Evolutionary conservation across 495 filamentous ascomycete species (phyloP), one percentile per base, ranked within the genome.

Genomic region (Neurospora sp.): DNA sequence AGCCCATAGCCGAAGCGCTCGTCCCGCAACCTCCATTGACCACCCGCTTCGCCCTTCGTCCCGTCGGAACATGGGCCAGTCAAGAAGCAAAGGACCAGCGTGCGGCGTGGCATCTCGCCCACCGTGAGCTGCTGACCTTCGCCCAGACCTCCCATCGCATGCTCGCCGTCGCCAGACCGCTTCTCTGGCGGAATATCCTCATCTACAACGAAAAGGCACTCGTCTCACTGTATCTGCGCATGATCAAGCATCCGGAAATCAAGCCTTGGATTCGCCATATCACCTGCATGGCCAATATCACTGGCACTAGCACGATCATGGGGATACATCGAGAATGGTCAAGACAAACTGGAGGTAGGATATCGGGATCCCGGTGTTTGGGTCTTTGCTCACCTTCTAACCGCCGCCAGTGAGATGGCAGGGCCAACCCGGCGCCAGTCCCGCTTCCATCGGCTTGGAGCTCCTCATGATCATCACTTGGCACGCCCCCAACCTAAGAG

Each of bases 141-240:
- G 78, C 77, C 70, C 75, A 74, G 74, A 79, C 78, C 7, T 81
- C 78, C 16, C 76, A 70, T 39, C 77, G 77, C 72, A 77, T 81
- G 77, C 75, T 76, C 37, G 74, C 76, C 76, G 69, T 81, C 70
- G 75, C 77, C 47, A 75, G 73, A 73, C 79, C 78, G 8, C 59
- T 77, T 38, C 77, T 81, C 20, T 81, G 75, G 73, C 77, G 78
- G 72, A 79, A 76, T 61, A 68, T 81, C 71, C 74, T 81, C 69
- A 76, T 81, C 47, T 71, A 61, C 69, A 74, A 74, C 71, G 73
- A 74, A 4, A 41, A 38, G 18, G 71, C 73, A 22, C 74, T 81
- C 4, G 74, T 81, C 47, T 72, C 70, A 2, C 74, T 81, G 14
- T 72, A 68, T 31, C 73, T 44, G 44, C 78, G 75, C 10, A 44